Conservation (phyloP, 108 stramenopile species). For the Pseudonitzschia pungens region DNA sequence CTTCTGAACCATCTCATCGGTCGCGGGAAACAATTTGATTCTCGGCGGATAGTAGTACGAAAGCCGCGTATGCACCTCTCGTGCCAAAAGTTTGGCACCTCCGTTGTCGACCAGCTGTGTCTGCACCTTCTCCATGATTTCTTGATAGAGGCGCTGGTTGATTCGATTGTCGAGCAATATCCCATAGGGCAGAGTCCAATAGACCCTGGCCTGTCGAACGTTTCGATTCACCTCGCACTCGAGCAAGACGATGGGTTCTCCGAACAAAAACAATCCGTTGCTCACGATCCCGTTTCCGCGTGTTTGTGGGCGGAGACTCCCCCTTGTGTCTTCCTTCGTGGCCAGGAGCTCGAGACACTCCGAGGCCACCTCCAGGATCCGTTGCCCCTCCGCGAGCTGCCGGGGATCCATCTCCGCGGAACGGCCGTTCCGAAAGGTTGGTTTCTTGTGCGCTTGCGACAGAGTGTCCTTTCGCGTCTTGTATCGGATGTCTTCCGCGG, state of each 20-base stretch:
- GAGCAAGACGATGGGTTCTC: slow-evolving; percentile 47
- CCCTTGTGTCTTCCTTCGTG: not conserved
- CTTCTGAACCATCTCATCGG: slow-evolving; percentile 31
- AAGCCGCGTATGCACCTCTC: slow-evolving; percentile 25
- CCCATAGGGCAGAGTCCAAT: slow-evolving; percentile 45
- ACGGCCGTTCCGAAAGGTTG: slow-evolving; percentile 6
- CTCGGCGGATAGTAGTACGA: slow-evolving; percentile 50
- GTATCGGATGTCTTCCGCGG: slow-evolving; percentile 30
- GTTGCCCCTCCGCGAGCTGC: slow-evolving; percentile 35
- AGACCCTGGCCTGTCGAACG: slow-evolving; percentile 39
- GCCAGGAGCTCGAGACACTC: slow-evolving; percentile 33
- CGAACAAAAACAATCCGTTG: slow-evolving; percentile 19
- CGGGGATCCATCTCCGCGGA: slow-evolving; percentile 15
- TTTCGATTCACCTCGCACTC: slow-evolving; percentile 44
- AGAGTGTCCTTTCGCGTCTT: slow-evolving; percentile 20
- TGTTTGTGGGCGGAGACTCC: not conserved
- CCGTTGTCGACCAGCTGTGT: slow-evolving; percentile 19
- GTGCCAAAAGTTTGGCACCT: slow-evolving; percentile 27
- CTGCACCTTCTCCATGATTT: slow-evolving; percentile 22
- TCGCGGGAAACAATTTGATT: slow-evolving; percentile 35
- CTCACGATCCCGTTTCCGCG: not conserved
- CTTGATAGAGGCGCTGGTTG: slow-evolving; percentile 17
- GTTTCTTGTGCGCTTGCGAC: slow-evolving; percentile 8
- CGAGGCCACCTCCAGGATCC: slow-evolving; percentile 28
- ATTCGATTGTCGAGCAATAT: slow-evolving; percentile 31